Percentiles rank a stretch among this genome's conserved stretches.
Evolutionary conservation across 257 asterid genomes (phyloP).

Genomic region (Solanum bulbocastanum): DNA sequence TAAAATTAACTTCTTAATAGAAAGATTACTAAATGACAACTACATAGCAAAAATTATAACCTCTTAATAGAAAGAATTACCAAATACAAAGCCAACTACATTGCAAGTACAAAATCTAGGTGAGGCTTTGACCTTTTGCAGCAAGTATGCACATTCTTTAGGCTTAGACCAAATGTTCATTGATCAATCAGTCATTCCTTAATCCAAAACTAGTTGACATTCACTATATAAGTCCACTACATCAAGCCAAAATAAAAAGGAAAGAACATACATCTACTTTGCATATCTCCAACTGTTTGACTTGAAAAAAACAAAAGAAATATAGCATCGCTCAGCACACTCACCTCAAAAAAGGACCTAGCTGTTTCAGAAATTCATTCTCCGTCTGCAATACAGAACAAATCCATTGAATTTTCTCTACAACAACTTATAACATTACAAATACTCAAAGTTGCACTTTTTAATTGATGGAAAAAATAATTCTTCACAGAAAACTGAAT

Average conservation of each 20-base stretch:
- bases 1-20: too few relatives aligned
- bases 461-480: neutral
- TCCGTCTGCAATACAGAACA: neutral
- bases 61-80: neutral
- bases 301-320: neutral
- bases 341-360: neutral
- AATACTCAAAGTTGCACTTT: neutral
- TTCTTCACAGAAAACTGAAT: neutral
- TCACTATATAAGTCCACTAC: neutral
- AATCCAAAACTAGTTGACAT: neutral
- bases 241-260: neutral
- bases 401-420: too few relatives aligned
- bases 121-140: neutral
- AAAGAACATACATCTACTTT: too few relatives aligned
- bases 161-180: neutral
- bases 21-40: neutral
- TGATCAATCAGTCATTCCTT: neutral
- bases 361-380: neutral
- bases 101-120: neutral
- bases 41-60: too few relatives aligned
- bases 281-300: neutral
- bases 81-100: neutral
- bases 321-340: neutral
- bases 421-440: neutral
- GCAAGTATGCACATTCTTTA: neutral